Evolutionary conservation across 805 yeast species (phyloP), one percentile per base, ranked within the genome.

Genomic region (Saccharomycopsis fermentans): DNA sequence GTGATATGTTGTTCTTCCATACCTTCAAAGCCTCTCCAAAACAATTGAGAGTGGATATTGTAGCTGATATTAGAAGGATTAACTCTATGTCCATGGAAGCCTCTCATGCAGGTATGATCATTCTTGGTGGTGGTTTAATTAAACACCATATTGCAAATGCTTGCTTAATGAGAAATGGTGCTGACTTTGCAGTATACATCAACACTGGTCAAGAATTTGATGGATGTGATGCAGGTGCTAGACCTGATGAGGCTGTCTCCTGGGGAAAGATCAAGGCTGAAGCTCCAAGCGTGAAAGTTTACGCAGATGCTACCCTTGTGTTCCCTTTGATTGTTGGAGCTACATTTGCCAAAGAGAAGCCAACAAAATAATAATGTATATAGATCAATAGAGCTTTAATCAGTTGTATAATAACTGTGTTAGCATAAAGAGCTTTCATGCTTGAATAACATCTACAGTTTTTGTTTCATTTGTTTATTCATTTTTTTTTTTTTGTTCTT

Each of bases 191-290:
- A 5, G 97, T 94, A 19, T 94, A 82, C 73, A 92, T 94, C 70
- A 94, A 94, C 73, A 94, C 99, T 16, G 99, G 97, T 53, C 98
- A 94, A 74, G 99, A 94, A 71, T 94, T 90, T 67, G 99, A 94
- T 69, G 99, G 99, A 53, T 89, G 97, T 26, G 99, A 94, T 72
- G 98, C 99, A 11, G 99, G 99, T 64, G 99, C 99, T 5, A 82
- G 99, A 70, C 98, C 98, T 1, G 99, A 94, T 71, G 99, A 94
- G 74, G 99, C 99, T 29, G 87, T 94, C 56, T 87, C 96, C 43
- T 94, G 99, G 99, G 99, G 99, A 63, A 94, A 94, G 73, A 94
- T 94, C 73, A 91, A 90, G 74, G 87, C 96, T 5, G 96, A 90
- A 48, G 99, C 99, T 34, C 82, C 81, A 67, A 81, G 85, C 61